These are phyloP conservation scores for Mycena capillaripes DNA, from an alignment of 768 basidiomycete species.

Conservation along the genomic window DNA sequence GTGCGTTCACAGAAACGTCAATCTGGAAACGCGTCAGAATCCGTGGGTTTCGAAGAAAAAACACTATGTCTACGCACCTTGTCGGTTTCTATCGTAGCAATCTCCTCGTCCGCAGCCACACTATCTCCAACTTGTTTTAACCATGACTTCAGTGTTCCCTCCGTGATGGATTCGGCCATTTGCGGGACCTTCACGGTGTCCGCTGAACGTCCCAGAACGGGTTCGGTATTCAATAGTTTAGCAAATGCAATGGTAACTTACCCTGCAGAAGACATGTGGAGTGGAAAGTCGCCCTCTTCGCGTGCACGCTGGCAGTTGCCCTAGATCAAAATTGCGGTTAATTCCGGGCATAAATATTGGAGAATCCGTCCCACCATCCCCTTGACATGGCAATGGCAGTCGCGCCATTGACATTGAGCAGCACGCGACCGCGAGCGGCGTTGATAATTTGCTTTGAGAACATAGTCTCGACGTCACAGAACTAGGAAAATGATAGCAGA, in stretches of 20 bases:
- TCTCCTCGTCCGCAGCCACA: conserved; percentile 93
- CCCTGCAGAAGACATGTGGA: conserved; percentile 79
- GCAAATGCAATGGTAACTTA: conserved; percentile 47
- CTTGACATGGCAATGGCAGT: conserved; percentile 54
- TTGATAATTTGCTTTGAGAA: conserved; percentile 79
- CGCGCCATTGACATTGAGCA: conserved; percentile 54
- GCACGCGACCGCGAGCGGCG: conserved; percentile 71
- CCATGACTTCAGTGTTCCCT: conserved; percentile 97
- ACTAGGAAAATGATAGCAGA: conserved; percentile 2
- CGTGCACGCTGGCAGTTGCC: conserved; percentile 60
- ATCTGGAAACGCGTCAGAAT: conserved; percentile 67
- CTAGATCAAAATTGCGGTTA: conserved; percentile 45
- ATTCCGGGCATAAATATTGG: conserved; percentile 21
- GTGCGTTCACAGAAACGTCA: conserved; percentile 97
- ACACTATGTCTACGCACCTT: conserved; percentile 70
- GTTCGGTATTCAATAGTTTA: not conserved
- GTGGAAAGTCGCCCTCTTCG: conserved; percentile 75
- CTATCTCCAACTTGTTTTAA: conserved; percentile 92
- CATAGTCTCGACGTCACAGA: conserved; percentile 54
- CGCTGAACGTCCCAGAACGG: conserved; percentile 54
- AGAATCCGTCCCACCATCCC: conserved; percentile 58
- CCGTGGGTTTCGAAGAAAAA: not conserved
- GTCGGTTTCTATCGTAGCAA: conserved; percentile 98
- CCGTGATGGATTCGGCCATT: conserved; percentile 98
- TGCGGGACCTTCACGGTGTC: conserved; percentile 96